Percentiles rank a stretch among this genome's conserved stretches.
These are phyloP conservation scores for Mantamonas sphyraenae DNA, from an alignment of 78 protist species.

Conservation along the genomic window DNA sequence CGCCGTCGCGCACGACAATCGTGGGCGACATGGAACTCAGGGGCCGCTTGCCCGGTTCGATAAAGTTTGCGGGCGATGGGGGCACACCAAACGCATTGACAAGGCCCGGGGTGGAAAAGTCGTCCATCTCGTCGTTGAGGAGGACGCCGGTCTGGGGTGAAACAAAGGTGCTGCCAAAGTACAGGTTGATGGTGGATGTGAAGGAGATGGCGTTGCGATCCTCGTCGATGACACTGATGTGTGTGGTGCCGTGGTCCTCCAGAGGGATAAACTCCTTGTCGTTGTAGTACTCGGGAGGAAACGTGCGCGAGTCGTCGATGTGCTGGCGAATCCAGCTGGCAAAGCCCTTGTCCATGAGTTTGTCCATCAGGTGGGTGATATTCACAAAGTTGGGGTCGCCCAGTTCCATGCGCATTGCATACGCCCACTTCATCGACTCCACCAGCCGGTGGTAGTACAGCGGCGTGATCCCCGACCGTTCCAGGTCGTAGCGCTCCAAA, in stretches of 20 bases:
- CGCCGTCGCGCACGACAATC: neutral
- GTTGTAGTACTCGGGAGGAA: slow-evolving; percentile 6
- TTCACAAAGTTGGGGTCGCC: slow-evolving; percentile 3
- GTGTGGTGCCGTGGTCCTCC: slow-evolving; percentile 20
- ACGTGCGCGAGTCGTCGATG: neutral
- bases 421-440: slow-evolving; percentile 22
- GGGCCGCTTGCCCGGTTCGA: slow-evolving; percentile 31
- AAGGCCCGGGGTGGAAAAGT: slow-evolving; percentile 14
- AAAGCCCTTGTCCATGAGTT: neutral
- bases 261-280: neutral
- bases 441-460: neutral
- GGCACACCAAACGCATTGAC: slow-evolving; percentile 27
- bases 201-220: slow-evolving; percentile 15
- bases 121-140: slow-evolving; percentile 42
- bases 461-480: neutral
- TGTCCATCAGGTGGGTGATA: neutral
- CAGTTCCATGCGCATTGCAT: slow-evolving; percentile 10
- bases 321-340: neutral
- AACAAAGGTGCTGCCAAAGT: slow-evolving; percentile 5
- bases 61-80: slow-evolving; percentile 20
- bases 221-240: slow-evolving; percentile 6
- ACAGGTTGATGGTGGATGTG: slow-evolving; percentile 28
- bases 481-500: neutral
- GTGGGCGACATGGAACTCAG: slow-evolving; percentile 15
- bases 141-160: slow-evolving; percentile 10